Evolutionary conservation across 164 flowering plant species (phyloP).

Genomic region (Saururus chinensis): DNA sequence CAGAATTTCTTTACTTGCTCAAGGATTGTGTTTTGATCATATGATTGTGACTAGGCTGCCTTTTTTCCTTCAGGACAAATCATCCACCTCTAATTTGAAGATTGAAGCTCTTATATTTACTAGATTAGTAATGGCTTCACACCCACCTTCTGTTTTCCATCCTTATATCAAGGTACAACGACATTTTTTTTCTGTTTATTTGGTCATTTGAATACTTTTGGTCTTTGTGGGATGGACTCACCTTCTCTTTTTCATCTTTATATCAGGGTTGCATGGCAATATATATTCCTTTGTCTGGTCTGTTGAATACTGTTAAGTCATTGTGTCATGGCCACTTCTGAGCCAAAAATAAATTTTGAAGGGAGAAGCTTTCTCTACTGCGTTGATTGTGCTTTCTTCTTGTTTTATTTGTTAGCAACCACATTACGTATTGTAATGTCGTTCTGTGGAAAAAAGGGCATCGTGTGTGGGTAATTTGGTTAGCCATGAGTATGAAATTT

Average conservation of each 20-base stretch:
- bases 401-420: too few species aligned
- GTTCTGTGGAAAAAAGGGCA: too few species aligned
- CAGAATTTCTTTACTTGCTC: background rate
- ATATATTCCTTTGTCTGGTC: too few species aligned
- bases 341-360: too few species aligned
- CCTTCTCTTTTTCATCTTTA: background rate
- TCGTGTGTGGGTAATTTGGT: too few species aligned
- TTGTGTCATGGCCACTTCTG: too few species aligned
- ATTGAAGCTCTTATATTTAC: slow-evolving; percentile 91
- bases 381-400: too few species aligned
- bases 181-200: background rate
- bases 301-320: too few species aligned
- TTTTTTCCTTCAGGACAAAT: slow-evolving; percentile 52
- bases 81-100: slow-evolving; percentile 89
- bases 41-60: background rate
- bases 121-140: slow-evolving; percentile 88
- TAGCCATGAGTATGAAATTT: too few species aligned
- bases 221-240: background rate
- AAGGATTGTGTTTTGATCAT: background rate
- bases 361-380: too few species aligned
- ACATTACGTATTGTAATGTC: too few species aligned
- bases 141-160: slow-evolving; percentile 89
- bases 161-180: slow-evolving; percentile 69
- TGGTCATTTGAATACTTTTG: background rate
- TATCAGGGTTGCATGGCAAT: too few species aligned